Base-by-base conservation (phyloP, 208 protist species). In the Wallacemonas sp. region DNA sequence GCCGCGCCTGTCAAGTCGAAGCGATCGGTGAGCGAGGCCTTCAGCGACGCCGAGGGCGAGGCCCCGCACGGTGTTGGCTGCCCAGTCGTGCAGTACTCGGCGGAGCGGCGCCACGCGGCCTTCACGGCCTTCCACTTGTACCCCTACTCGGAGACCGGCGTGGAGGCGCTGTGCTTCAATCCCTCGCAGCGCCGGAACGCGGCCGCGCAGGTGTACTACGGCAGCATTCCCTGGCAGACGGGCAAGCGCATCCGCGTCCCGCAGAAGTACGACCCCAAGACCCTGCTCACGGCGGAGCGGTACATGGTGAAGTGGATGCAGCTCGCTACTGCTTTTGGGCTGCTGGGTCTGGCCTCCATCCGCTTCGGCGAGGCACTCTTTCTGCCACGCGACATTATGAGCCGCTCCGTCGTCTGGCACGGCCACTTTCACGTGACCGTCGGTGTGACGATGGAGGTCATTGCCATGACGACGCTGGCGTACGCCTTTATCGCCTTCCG, bases 221-320 rank as follows among this genome's bases (percentile, higher is more conserved):
- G 87, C 25, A 67, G 76, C 46, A 93, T 95, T 38, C 90, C 90
- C 38, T 95, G 90, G 87, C 90, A 95, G 70, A 95, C 87, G 31
- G 90, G 87, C 2, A 95, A 95, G 67, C 86, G 90, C 49, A 91
- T 95, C 71, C 77, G 81, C 32, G 90, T 95, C 29, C 90, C 90
- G 26, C 90, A 95, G 74, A 95, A 95, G 73, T 95, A 95, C 72
- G 90, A 95, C 69, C 90, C 90, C 32, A 95, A 95, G 68, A 95
- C 90, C 29, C 65, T 95, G 29, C 75, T 95, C 39, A 92, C 90
- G 32, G 87, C 87, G n/a, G 86, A 95, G 83, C 82, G 90, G 2
- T 93, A 93, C 76, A 93, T 95, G 87, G 85, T 87, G 36, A 92
- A 95, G 79, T 95, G 90, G 87, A 61, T 79, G 61, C 64, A 84